Evolutionary conservation across 2,329 filamentous ascomycete genomes (phyloP).

Genomic region (Apiospora rasikravindrae): DNA sequence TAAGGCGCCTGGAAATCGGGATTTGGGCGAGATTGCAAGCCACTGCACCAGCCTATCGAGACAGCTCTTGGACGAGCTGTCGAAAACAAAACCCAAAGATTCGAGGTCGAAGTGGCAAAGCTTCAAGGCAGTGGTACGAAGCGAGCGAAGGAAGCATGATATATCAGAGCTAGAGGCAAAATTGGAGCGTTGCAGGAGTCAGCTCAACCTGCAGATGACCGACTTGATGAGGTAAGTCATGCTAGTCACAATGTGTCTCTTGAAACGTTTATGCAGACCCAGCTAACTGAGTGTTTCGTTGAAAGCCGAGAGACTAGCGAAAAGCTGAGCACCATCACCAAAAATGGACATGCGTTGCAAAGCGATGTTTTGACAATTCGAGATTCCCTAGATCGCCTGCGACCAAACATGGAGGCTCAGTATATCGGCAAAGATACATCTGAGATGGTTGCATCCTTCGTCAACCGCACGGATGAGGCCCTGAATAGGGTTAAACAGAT

Average conservation of each 20-base stretch:
- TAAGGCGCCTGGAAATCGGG: neutral
- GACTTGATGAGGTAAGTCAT: neutral
- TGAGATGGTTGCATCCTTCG: neutral
- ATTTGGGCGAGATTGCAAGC: neutral
- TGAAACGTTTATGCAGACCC: neutral
- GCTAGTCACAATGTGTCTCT: too few relatives aligned
- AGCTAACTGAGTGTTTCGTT: neutral
- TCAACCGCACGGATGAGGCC: neutral
- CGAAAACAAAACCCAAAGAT: slow-evolving; percentile 28
- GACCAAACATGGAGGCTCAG: neutral
- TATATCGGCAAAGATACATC: neutral
- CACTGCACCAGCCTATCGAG: slow-evolving; percentile 21
- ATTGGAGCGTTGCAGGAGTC: slow-evolving; percentile 25
- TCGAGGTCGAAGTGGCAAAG: slow-evolving; percentile 25
- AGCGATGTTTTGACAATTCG: neutral
- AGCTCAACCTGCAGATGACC: slow-evolving; percentile 21
- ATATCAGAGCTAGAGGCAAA: slow-evolving; percentile 6
- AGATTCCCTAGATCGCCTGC: neutral
- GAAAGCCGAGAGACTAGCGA: neutral
- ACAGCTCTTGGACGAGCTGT: slow-evolving; percentile 27
- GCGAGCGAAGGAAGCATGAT: slow-evolving; percentile 3
- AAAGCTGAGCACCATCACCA: neutral
- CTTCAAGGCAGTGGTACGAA: slow-evolving; percentile 21
- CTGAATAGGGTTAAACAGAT: neutral
- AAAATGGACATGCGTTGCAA: neutral